phyloP scores from a whole-genome alignment of 1,284 basidiomycete genomes.

The Stygiomarasmius scandens region DNA sequence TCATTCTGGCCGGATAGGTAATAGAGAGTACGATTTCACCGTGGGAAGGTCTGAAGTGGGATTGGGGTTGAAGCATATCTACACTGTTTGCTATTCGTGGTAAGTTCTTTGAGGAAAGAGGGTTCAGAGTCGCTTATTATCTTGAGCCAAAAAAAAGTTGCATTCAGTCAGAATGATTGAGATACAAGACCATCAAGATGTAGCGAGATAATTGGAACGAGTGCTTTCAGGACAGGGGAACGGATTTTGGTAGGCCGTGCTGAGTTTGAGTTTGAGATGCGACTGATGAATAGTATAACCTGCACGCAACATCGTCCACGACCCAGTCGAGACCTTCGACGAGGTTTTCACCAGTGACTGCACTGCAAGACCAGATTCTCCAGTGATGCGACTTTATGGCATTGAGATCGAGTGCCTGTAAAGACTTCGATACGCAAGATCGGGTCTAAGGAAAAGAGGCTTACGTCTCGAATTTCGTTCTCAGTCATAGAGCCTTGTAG shows the following conservation, averaged over 20 bases:
- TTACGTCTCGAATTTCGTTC: conserved; percentile 81
- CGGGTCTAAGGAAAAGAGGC: conserved; percentile 28
- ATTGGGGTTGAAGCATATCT: conserved; percentile 1
- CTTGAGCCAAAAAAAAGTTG: neutral
- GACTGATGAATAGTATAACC: conserved; percentile 67
- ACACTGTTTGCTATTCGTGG: neutral
- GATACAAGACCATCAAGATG: neutral
- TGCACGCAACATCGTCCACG: conserved; percentile 85
- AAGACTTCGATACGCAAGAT: conserved; percentile 16
- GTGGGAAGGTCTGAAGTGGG: conserved; percentile 7
- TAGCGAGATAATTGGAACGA: neutral
- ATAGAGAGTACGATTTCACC: conserved; percentile 14
- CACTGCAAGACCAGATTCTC: conserved; percentile 92
- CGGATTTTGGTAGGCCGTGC: neutral
- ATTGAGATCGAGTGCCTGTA: conserved; percentile 74
- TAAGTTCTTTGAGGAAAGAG: neutral
- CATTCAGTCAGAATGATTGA: neutral
- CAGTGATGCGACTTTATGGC: conserved; percentile 87
- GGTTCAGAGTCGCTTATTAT: neutral
- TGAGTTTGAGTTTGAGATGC: conserved; percentile 11
- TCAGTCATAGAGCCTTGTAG: conserved; percentile 85
- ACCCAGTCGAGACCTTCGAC: conserved; percentile 91
- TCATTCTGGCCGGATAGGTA: neutral
- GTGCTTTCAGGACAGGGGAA: neutral
- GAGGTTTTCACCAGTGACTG: conserved; percentile 86